Evolutionary conservation across 768 basidiomycete species (phyloP).

Genomic region (Suillus decipiens): DNA sequence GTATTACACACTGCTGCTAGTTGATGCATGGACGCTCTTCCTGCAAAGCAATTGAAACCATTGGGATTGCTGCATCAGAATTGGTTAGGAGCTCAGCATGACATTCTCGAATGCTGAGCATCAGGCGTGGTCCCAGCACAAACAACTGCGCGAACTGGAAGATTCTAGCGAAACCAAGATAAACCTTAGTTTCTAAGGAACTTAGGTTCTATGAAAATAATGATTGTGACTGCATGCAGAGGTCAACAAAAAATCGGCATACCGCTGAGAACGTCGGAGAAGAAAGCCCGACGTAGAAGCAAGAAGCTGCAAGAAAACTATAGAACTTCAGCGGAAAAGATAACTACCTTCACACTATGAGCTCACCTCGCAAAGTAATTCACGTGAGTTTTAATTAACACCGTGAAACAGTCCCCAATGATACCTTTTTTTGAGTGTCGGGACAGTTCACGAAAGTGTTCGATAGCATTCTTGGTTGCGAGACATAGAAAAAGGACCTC

Average conservation of each 20-base stretch:
- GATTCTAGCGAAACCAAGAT: not conserved
- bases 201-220: not conserved
- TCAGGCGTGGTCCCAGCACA: not conserved
- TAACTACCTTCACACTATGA: not conserved
- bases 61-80: not conserved
- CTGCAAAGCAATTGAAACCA: not conserved
- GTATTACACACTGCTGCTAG: not conserved
- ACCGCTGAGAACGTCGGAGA: not conserved
- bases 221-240: not conserved
- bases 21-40: not conserved
- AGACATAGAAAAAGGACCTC: not conserved
- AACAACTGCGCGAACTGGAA: not conserved
- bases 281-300: not conserved
- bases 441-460: not conserved
- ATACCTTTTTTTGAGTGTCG: not conserved
- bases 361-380: not conserved
- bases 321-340: not conserved
- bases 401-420: not conserved
- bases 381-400: not conserved
- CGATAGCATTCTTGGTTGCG: not conserved
- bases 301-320: not conserved
- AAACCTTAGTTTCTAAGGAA: not conserved
- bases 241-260: not conserved
- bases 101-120: not conserved
- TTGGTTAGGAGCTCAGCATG: not conserved